Evolutionary conservation across 331 rosid genomes (phyloP), one percentile per base, ranked within the genome.

Genomic region (Rhamnella rubrinervis): DNA sequence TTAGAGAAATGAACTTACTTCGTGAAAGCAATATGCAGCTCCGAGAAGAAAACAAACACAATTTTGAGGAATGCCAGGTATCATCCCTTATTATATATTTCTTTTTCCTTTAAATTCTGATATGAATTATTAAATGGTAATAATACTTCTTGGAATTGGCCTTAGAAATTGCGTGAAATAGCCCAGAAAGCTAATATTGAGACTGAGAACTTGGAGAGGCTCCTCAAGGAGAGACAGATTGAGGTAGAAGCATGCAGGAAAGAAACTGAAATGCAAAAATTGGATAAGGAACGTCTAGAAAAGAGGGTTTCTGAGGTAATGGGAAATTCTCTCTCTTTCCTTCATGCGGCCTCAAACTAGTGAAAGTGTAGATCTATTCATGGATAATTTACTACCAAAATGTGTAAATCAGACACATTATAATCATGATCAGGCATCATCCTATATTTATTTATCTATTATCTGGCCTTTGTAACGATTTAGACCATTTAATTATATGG

Each of bases 51-150:
- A 93, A 93, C 72, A 93, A 93, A 78, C 92, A 91, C 84, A 93
- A 93, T 84, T 91, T 91, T 71, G 96, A 85, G 83, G 98, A 93
- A 80, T 93, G 97, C 79, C 96, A 82, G 98, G 98, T 93, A 78
- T 31, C 25, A 47, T 59, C 52, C 14, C 18, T 39, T 25, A 39
- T 44, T 5, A 19, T 25, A 20, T 47, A 65, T 38, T 35, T 35
- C 4, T 50, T 60, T 25, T 26, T 37, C 9, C 17, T 47, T 51
- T 4, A 35, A 19, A 5, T 61, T 31, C 18, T 59, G 19, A n/a
- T 28, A 13, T 41, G 11, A 14, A 21, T 12, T 21, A 51, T 12
- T 55, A 37, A 12, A 1, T 15, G 49, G 49, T 44, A 49, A 66
- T 10, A 21, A 6, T 71, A 63, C 44, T 28, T 10, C 31, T 44